Evolutionary conservation across 495 filamentous ascomycete species (phyloP).

Genomic region (Tuber magnatum): DNA sequence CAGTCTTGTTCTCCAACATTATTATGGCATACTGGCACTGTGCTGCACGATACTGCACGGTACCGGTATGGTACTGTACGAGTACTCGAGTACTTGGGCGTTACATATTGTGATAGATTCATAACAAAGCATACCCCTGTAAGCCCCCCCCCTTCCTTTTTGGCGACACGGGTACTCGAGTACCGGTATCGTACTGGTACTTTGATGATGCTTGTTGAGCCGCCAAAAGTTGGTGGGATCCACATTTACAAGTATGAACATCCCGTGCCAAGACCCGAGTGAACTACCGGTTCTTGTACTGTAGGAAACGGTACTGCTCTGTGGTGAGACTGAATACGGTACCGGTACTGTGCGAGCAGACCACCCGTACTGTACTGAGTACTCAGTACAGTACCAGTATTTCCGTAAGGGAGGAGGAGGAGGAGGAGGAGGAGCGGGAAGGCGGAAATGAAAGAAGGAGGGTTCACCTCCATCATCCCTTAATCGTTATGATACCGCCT

Average conservation of each 20-base stretch:
- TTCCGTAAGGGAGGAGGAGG: background rate
- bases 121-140: background rate
- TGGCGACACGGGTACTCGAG: background rate
- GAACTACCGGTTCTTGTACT: no score
- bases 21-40: background rate
- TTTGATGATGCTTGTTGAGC: background rate
- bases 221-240: background rate
- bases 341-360: no score
- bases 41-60: no score
- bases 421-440: background rate
- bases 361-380: no score
- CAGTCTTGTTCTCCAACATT: background rate
- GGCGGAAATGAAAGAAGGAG: background rate
- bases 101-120: background rate
- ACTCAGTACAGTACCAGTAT: background rate
- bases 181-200: background rate
- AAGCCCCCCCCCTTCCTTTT: background rate
- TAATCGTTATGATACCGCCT: background rate
- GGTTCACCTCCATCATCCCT: background rate
- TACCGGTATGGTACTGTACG: background rate
- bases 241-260: background rate
- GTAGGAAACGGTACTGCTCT: no score
- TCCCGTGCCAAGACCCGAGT: background rate
- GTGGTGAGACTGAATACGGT: background rate
- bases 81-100: background rate